Evolutionary conservation across 352 stramenopile genomes (phyloP).

Genomic region (Pythium coloratum): DNA sequence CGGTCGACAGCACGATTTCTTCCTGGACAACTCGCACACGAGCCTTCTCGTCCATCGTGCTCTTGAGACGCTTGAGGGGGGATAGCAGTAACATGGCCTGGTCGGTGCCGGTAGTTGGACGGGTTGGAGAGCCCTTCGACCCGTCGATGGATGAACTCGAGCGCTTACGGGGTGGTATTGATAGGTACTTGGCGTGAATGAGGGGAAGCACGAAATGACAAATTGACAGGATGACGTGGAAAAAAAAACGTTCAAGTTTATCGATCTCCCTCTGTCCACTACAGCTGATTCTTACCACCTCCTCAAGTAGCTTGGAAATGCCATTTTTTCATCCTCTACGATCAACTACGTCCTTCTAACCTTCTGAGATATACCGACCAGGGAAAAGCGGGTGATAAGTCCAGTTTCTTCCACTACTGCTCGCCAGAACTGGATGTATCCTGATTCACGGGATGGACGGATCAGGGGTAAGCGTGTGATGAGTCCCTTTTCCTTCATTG

Average conservation of each 20-base stretch:
- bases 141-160: slow-evolving; percentile 8
- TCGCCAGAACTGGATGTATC: not conserved
- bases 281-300: too few species aligned
- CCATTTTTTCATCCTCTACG: too few species aligned
- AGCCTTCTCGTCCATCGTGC: slow-evolving; percentile 6
- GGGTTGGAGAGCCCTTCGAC: slow-evolving; percentile 11
- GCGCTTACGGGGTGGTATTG: slow-evolving; percentile 6
- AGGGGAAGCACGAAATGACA: slow-evolving; percentile 5
- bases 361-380: not conserved
- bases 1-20: slow-evolving; percentile 16
- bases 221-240: not conserved
- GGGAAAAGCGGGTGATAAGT: not conserved
- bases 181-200: not conserved
- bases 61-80: slow-evolving; percentile 15
- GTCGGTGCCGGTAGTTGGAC: slow-evolving; percentile 7
- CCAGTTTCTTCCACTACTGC: not conserved
- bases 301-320: too few species aligned
- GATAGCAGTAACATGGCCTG: slow-evolving; percentile 6
- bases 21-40: slow-evolving; percentile 3
- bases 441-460: not conserved
- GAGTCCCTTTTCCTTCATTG: too few species aligned
- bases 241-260: not conserved
- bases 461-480: too few species aligned
- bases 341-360: too few species aligned
- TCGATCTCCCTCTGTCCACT: too few species aligned